Evolutionary conservation across 192 early-diverging fungal genomes (phyloP), one percentile per base, ranked within the genome.

Genomic region (Chytriomyces hyalinus): DNA sequence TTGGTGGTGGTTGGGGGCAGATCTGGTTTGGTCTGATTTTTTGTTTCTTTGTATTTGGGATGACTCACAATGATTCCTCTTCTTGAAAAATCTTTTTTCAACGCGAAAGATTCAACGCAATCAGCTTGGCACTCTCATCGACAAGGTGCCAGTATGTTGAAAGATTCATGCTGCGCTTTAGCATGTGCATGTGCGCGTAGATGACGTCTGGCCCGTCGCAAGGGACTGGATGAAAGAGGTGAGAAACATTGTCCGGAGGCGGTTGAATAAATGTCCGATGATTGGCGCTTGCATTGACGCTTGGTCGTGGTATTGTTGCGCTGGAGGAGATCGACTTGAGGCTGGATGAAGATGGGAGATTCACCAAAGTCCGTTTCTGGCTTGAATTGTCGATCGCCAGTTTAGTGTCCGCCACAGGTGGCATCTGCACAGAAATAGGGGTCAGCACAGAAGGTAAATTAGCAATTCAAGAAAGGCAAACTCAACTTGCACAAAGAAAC

Each of bases 401-500:
- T 36, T 36, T 36, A 36, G 3, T 36, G 36, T 36, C 36, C 36
- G 36, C 36, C 4, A 36, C 36, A 36, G 36, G 36, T 36, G 36
- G 36, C 36, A 36, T 36, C 36, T 36, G 36, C 53, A 3, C 1
- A n/a, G 15, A 57, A 57, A 57, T 5, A 20, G 2, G 20, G 3
- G 53, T 57, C 53, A 57, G 53, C 2, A 20, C 53, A n/a, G 53
- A 2, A 2, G 4, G 53, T 57, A 20, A 20, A 57, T 3, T 20
- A n/a, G 53, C 0, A 57, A 20, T n/a, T 57, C 20, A 57, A 5
- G 20, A 57, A 57, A 57, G 4, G 3, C 2, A 2, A 57, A 57
- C 53, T 20, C 53, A 57, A 57, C 53, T 20, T 57, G 15, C 45
- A 86, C 64, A 72, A 82, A 85, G 69, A 80, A 85, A 20, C 79